Evolutionary conservation across 768 basidiomycete genomes (phyloP), one percentile per base, ranked within the genome.

Genomic region (Dictyophora rubrovolvata): DNA sequence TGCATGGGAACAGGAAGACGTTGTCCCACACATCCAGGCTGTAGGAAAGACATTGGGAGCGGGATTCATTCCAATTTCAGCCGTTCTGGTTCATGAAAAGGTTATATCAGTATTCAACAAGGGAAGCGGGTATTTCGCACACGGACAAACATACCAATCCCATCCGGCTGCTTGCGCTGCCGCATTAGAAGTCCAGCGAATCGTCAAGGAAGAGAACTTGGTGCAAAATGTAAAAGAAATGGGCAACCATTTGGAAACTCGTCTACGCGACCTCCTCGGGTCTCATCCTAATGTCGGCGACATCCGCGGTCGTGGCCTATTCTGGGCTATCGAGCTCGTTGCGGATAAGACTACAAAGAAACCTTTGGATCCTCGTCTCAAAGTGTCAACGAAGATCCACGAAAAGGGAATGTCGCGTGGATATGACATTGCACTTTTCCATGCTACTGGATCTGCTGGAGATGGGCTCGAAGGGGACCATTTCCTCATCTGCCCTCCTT

Each of bases 41-140:
- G 56, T 70, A 20, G 71, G 68, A 1, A 72, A 72, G 54, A 70
- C 69, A 3, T 62, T 72, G 14, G 69, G 67, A 46, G 70, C 69
- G 3, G 70, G 70, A 0, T 66, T 63, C 53, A 61, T 60, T 52
- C 23, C 63, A 53, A 63, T 72, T 59, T 63, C 63, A 1, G 71
- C 70, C 9, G 65, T 71, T 7, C 63, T 71, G 12, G 53, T 72
- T 35, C 56, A 52, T 37, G 54, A 63, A 47, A 58, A 62, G 2
- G 65, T 72, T 14, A 64, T 64, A 1, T 63, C 67, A 22, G 70
- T 56, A 18, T 57, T 71, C 34, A 48, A 56, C 1, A 42, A 56
- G 14, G 68, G 68, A 5, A 63, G 61, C 46, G 63, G 63, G n/a
- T 63, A 59, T 37, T 62, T 60, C 59, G 52, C 60, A 57, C 65